phyloP scores from a whole-genome alignment of 2,329 filamentous ascomycete species.

The Blumeria graminis region DNA sequence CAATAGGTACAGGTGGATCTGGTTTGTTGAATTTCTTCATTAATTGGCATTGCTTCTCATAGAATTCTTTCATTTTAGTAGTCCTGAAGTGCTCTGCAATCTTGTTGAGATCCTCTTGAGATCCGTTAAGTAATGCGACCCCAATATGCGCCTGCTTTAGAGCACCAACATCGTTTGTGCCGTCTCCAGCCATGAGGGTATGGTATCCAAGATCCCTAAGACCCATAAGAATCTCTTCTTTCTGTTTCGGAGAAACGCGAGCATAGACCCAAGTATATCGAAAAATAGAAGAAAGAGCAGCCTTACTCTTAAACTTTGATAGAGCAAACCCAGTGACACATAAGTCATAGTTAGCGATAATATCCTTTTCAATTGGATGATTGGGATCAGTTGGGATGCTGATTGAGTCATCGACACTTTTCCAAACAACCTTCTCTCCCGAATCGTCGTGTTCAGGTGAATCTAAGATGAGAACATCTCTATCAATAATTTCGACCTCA shows the following conservation, averaged over 20 bases:
- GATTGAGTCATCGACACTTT: slow-evolving; percentile 75
- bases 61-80: slow-evolving; percentile 95
- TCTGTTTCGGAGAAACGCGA: slow-evolving; percentile 93
- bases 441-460: slow-evolving; percentile 73
- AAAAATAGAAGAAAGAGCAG: slow-evolving; percentile 52
- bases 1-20: slow-evolving; percentile 65
- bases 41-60: slow-evolving; percentile 79
- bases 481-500: slow-evolving; percentile 91
- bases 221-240: slow-evolving; percentile 92
- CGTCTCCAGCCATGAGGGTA: slow-evolving; percentile 94
- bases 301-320: slow-evolving; percentile 63
- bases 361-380: slow-evolving; percentile 55
- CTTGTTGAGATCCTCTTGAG: slow-evolving; percentile 67
- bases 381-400: slow-evolving; percentile 68
- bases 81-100: slow-evolving; percentile 87
- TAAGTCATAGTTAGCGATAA: slow-evolving; percentile 68
- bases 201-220: slow-evolving; percentile 94
- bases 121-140: slow-evolving; percentile 86
- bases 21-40: slow-evolving; percentile 95
- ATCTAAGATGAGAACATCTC: slow-evolving; percentile 83
- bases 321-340: slow-evolving; percentile 92
- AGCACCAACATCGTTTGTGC: slow-evolving; percentile 92
- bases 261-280: slow-evolving; percentile 94
- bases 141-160: slow-evolving; percentile 96
- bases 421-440: slow-evolving; percentile 71